A percentile compares a stretch with the other conserved stretches of the same genome.
These are phyloP conservation scores for Pelargonium myrrhifolium DNA, from an alignment of 441 rosid genomes.

Conservation along the genomic window DNA sequence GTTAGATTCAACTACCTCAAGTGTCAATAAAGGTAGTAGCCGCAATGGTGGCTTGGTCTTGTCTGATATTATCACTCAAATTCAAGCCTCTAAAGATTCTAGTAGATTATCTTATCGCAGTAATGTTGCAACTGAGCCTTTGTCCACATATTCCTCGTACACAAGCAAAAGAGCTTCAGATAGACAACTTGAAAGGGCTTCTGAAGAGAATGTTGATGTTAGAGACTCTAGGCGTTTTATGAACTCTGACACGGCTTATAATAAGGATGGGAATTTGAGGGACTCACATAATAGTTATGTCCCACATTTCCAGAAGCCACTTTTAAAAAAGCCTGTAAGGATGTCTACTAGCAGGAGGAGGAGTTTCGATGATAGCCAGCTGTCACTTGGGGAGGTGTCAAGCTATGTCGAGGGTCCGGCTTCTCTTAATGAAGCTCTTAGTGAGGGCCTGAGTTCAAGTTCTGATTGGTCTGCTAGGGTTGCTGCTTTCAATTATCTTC, in stretches of 20 bases:
- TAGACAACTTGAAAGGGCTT: conserved; percentile 52
- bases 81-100: conserved; percentile 94
- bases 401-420: conserved; percentile 80
- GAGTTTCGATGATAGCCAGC: conserved; percentile 93
- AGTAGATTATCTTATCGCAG: conserved; percentile 59
- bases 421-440: conserved; percentile 75
- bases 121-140: conserved; percentile 46
- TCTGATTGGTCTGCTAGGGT: conserved; percentile 98
- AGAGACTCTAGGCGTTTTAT: conserved; percentile 58
- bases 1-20: conserved; percentile 48
- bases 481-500: conserved; percentile 81
- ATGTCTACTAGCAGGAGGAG: conserved; percentile 82
- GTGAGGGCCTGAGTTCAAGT: conserved; percentile 79
- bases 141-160: conserved; percentile 57
- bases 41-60: conserved; percentile 82
- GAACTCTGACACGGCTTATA: conserved; percentile 40
- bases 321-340: conserved; percentile 77
- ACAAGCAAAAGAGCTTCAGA: conserved; percentile 61
- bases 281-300: conserved; percentile 67
- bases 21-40: conserved; percentile 47
- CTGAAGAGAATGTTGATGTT: conserved; percentile 53
- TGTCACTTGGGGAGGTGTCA: conserved; percentile 67
- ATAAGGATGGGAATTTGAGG: conserved; percentile 50
- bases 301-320: conserved; percentile 98
- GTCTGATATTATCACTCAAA: conserved; percentile 82